Evolutionary conservation across 148 eudicot genomes (phyloP).

Genomic region (Talinum fruticosum): DNA sequence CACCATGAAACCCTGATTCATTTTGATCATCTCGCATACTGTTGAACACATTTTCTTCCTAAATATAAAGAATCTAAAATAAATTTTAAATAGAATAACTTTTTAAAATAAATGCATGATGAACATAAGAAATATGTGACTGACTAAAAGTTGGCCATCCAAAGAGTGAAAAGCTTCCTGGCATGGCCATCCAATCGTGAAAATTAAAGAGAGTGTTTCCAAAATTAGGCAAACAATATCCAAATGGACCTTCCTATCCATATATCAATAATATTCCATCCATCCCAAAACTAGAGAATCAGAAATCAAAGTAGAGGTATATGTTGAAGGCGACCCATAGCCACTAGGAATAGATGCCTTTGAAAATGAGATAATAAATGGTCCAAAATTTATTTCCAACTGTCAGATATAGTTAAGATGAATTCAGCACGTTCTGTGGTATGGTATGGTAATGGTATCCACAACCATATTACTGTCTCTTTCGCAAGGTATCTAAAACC

Average conservation of each 20-base stretch:
- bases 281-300: background rate
- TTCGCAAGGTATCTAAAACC: background rate
- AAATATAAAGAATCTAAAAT: too few species aligned
- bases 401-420: conserved; percentile 6
- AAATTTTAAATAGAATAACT: too few species aligned
- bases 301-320: background rate
- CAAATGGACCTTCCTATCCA: background rate
- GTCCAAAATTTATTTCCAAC: background rate
- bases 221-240: background rate
- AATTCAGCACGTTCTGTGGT: conserved; percentile 16
- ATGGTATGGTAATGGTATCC: too few species aligned
- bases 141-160: background rate
- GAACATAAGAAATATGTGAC: too few species aligned
- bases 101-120: too few species aligned
- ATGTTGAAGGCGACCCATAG: background rate
- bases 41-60: too few species aligned
- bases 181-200: background rate
- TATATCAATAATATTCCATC: background rate
- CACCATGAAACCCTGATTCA: too few species aligned
- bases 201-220: background rate
- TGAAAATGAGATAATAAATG: background rate
- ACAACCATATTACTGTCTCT: background rate
- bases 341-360: background rate
- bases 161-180: background rate
- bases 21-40: too few species aligned